These are phyloP conservation scores for Vaccinium corymbosum DNA, from an alignment of 148 eudicot genomes.

Conservation along the genomic window DNA sequence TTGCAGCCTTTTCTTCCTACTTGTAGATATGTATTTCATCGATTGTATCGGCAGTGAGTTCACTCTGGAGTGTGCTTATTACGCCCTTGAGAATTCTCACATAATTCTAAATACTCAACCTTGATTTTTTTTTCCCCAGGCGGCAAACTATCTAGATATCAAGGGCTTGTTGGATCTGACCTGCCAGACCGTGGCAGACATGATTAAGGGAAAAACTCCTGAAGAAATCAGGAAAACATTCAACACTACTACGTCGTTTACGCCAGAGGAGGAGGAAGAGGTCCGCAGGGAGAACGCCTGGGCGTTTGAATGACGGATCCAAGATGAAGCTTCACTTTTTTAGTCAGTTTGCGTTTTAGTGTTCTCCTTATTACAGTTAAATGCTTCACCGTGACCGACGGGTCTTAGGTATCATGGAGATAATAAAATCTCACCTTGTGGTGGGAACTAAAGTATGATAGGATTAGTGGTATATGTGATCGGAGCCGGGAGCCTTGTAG, in stretches of 20 bases:
- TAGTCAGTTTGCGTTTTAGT: background rate
- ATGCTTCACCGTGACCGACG: too few relatives aligned
- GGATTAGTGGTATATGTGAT: too few relatives aligned
- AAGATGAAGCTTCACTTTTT: background rate
- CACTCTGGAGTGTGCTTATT: too few relatives aligned
- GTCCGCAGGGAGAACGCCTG: conserved; percentile 26
- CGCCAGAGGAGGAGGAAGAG: conserved; percentile 19
- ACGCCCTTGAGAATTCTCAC: too few relatives aligned
- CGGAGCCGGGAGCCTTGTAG: too few relatives aligned
- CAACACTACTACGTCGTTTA: conserved; percentile 5
- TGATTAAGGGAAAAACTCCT: conserved; percentile 20
- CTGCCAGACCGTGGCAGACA: conserved; percentile 22
- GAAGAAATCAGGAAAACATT: conserved; percentile 9
- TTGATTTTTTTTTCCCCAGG: background rate
- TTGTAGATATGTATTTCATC: background rate
- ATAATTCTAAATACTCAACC: background rate
- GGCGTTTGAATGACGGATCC: conserved; percentile 23
- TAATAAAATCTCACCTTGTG: too few relatives aligned
- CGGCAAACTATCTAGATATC: conserved; percentile 22
- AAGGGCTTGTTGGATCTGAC: conserved; percentile 22
- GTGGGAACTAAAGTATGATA: too few relatives aligned
- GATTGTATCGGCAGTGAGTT: too few relatives aligned
- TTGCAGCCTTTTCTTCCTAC: background rate
- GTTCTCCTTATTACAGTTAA: too few relatives aligned
- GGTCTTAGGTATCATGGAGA: too few relatives aligned